Evolutionary conservation across 352 stramenopile genomes (phyloP), one percentile per base, ranked within the genome.

Genomic region (Thraustotheca clavata): DNA sequence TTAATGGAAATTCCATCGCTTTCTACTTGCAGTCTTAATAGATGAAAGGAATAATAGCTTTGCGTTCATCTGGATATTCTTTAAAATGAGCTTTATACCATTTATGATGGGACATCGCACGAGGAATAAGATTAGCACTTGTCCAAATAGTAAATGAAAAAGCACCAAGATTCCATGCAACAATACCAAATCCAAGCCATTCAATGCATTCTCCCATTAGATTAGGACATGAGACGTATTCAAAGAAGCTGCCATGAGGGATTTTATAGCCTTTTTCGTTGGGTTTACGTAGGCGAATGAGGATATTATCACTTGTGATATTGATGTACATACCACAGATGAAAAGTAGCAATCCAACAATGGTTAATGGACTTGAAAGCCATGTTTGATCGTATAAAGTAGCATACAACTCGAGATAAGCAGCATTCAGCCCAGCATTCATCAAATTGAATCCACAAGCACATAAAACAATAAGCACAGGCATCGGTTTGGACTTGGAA

Each of bases 161-260:
- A 7, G 47, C 41, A 57, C 77, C 75, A 2, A 76, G 76, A 31
- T 81, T 89, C 70, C 74, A 70, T 32, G 76, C 74, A 49, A 88
- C 48, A 43, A 91, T 26, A 18, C 70, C 75, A 78, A 80, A 91
- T 59, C 81, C 81, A 9, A 59, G 69, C 81, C 81, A 91, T 61
- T 91, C 79, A 49, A 91, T 62, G n/a, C 88, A 71, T 49, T 91
- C 81, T 11, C 77, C 79, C 32, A 91, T 71, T 61, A 88, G 87
- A 69, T 91, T 91, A 8, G 81, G 76, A n/a, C 76, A 77, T 36
- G 79, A 86, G n/a, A 91, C 71, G 40, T 76, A 83, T 68, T 76
- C 67, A 59, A 91, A 91, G 67, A 91, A 62, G 20, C 75, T 79
- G 3, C 79, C 79, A 41, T 67, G 40, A 0, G 81, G 81, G 41